Conservation (phyloP, 495 filamentous ascomycete species). For the Amphirosellinia nigrospora region DNA sequence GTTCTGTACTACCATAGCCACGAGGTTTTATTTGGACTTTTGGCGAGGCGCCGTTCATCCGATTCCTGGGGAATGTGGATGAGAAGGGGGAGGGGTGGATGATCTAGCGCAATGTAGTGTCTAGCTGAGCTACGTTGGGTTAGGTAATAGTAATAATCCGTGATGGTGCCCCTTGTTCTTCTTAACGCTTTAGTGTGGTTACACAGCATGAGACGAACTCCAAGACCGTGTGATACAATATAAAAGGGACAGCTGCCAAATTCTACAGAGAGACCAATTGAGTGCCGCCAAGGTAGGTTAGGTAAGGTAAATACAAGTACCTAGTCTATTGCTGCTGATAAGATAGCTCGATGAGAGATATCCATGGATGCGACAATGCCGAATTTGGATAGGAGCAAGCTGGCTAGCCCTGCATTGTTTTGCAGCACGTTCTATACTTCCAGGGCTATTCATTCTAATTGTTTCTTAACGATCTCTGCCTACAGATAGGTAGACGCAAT, state of each 20-base stretch:
- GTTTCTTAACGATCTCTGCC: too few species aligned
- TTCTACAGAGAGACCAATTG: too few species aligned
- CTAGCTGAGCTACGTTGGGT: conserved; percentile 5
- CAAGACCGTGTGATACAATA: conserved; percentile 6
- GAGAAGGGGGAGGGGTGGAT: conserved; percentile 8
- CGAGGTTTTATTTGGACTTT: conserved; percentile 3
- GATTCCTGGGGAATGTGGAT: conserved; percentile 7
- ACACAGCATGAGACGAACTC: conserved; percentile 26
- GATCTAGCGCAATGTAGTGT: background rate
- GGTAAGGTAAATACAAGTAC: too few species aligned
- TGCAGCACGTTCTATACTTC: background rate
- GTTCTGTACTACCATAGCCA: conserved; percentile 13
- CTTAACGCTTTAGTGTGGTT: conserved; percentile 25
- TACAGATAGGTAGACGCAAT: too few species aligned
- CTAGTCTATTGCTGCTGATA: background rate
- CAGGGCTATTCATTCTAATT: too few species aligned
- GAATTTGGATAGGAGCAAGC: background rate
- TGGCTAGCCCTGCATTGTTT: too few species aligned
- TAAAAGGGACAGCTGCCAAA: background rate
- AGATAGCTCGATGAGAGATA: background rate
- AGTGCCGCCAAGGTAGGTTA: too few species aligned
- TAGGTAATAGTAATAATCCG: conserved; percentile 1
- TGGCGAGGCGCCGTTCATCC: conserved; percentile 7
- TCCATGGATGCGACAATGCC: background rate
- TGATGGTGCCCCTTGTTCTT: conserved; percentile 24